Percentiles rank a stretch among this genome's conserved stretches.
phyloP scores from a whole-genome alignment of 192 early-diverging fungal genomes.

The Paraglomus brasilianum region DNA sequence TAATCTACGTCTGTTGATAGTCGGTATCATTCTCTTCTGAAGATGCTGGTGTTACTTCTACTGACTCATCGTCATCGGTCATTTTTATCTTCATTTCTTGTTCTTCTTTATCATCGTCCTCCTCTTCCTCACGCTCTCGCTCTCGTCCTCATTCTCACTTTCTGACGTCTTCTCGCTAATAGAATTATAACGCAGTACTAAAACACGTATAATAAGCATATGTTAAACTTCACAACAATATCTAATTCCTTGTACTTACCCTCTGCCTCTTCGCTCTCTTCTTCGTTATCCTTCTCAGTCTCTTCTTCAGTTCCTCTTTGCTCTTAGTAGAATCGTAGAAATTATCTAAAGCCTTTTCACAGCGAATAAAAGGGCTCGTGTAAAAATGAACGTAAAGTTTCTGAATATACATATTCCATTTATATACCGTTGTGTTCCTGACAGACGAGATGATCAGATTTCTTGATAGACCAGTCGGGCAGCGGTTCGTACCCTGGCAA shows the following conservation, averaged over 20 bases:
- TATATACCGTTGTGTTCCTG: conserved; percentile 51
- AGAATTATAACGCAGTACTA: conserved; percentile 25
- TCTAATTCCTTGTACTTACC: not conserved
- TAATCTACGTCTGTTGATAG: not conserved
- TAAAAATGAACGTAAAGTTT: conserved; percentile 5
- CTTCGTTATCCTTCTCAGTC: conserved; percentile 32
- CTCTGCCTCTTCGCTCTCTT: not conserved
- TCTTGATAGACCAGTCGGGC: conserved; percentile 72
- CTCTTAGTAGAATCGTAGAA: conserved; percentile 40
- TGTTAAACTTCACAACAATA: not conserved
- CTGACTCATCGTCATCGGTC: conserved; percentile 31
- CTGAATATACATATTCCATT: conserved; percentile 26
- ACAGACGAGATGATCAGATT: conserved; percentile 54
- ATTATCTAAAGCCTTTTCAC: conserved; percentile 45
- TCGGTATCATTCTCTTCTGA: conserved; percentile 35
- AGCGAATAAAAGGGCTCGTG: conserved; percentile 25
- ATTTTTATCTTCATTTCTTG: conserved; percentile 16
- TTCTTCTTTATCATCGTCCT: conserved; percentile 36
- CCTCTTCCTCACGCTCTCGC: conserved; percentile 32
- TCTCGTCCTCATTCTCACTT: conserved; percentile 39
- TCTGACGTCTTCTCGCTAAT: conserved; percentile 25
- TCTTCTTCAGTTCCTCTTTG: conserved; percentile 48
- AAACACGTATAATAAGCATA: too few species aligned
- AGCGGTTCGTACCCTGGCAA: conserved; percentile 75
- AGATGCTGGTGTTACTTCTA: conserved; percentile 32